These are phyloP conservation scores for Dictyostelium discoideum DNA, from an alignment of 78 protist species.

Conservation along the genomic window dicty_2.7 NC_007090.3:4438501-4439000, in stretches of 20 bases:
- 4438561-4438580: neutral
- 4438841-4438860: neutral
- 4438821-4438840: neutral
- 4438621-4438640: too few relatives aligned
- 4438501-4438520: neutral
- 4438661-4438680: neutral
- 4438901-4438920: too few relatives aligned
- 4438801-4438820: too few relatives aligned
- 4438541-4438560: conserved; percentile 1
- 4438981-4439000: too few relatives aligned
- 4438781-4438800: too few relatives aligned
- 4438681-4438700: neutral
- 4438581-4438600: neutral
- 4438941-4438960: too few relatives aligned
- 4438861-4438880: neutral
- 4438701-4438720: neutral
- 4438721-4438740: neutral
- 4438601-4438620: neutral
- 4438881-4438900: neutral
- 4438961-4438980: too few relatives aligned
- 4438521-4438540: neutral
- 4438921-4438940: too few relatives aligned
- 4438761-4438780: too few relatives aligned
- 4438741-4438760: neutral
- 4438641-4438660: neutral